Evolutionary conservation across 768 basidiomycete species (phyloP).

Genomic region (Lactarius indigo): DNA sequence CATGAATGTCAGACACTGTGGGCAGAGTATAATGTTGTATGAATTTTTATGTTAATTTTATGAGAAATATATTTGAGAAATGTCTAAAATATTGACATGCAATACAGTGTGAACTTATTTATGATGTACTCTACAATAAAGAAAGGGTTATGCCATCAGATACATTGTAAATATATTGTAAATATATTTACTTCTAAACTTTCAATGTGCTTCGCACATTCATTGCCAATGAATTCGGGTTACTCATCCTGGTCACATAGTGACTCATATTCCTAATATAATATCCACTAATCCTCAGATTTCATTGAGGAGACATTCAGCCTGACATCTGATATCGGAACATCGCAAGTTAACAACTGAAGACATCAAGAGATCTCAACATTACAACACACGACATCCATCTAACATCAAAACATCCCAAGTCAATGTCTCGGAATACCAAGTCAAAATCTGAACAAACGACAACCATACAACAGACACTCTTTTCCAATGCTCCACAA

Average conservation of each 20-base stretch:
- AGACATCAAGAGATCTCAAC: conserved; percentile 4
- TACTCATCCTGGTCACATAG: neutral
- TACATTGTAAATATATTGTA: neutral
- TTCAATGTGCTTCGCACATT: neutral
- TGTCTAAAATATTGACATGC: neutral
- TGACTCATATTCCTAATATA: neutral
- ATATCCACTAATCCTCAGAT: neutral
- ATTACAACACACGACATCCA: neutral
- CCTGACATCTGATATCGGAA: neutral
- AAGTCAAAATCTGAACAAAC: too few species aligned
- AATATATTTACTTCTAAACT: neutral
- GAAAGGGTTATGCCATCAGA: neutral
- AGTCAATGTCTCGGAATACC: too few species aligned
- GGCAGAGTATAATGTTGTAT: neutral
- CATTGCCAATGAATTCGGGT: neutral
- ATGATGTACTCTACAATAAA: neutral
- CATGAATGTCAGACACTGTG: too few species aligned
- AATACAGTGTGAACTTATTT: neutral
- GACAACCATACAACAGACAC: too few species aligned
- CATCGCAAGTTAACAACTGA: neutral
- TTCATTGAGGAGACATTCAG: neutral
- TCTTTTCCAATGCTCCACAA: too few species aligned
- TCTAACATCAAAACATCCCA: neutral
- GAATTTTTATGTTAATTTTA: neutral
- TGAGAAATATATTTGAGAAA: neutral